Conservation (phyloP, 768 basidiomycete species). For the Piloderma croceum region DNA sequence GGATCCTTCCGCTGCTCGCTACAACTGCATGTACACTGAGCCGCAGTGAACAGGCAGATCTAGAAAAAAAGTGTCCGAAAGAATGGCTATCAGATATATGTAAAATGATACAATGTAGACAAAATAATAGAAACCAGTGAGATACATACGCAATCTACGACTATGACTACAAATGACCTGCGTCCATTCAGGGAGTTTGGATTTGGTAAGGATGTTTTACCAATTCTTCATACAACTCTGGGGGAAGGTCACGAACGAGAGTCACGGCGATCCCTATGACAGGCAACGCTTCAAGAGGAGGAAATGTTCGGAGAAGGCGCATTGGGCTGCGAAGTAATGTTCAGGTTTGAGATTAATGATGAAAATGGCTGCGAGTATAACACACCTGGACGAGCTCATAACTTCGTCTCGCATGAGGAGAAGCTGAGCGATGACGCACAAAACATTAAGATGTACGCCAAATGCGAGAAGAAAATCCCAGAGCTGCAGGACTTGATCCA, state of each 20-base stretch:
- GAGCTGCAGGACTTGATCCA: conserved; percentile 88
- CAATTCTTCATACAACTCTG: conserved; percentile 83
- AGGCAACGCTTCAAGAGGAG: conserved; percentile 79
- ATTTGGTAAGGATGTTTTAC: conserved; percentile 81
- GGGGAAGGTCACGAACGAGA: conserved; percentile 84
- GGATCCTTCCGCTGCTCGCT: too few relatives aligned
- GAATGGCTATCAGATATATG: too few relatives aligned
- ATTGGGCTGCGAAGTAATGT: conserved; percentile 61
- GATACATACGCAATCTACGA: too few relatives aligned
- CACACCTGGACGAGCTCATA: conserved; percentile 80
- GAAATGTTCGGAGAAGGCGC: conserved; percentile 90
- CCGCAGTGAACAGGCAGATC: too few relatives aligned
- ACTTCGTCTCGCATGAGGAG: conserved; percentile 86
- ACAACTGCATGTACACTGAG: too few relatives aligned
- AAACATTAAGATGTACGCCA: conserved; percentile 92
- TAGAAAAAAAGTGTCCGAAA: too few relatives aligned
- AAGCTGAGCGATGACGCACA: conserved; percentile 95
- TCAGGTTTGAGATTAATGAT: not conserved
- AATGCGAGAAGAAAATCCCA: conserved; percentile 99
- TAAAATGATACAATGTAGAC: too few relatives aligned
- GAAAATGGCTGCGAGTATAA: not conserved
- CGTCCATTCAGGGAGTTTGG: conserved; percentile 10
- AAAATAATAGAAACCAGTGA: too few relatives aligned
- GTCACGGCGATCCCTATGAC: conserved; percentile 93
- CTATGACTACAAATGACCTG: too few relatives aligned